These are phyloP conservation scores for Pseudogymnoascus sp. DNA, from an alignment of 2,329 filamentous ascomycete genomes.

Conservation along the genomic window DNA sequence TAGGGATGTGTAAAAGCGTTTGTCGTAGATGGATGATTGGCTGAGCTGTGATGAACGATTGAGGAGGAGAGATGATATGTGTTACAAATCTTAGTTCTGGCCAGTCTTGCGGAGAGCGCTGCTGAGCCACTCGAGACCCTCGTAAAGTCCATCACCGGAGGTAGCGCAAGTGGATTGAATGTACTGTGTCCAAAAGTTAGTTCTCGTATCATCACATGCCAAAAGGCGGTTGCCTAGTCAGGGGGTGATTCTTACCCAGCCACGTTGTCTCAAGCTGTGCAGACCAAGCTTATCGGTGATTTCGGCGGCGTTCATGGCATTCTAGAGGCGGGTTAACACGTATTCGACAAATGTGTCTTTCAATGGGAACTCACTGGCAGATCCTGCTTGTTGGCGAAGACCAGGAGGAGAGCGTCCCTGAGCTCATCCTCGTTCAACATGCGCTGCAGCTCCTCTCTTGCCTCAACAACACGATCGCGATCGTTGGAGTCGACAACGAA, in stretches of 20 bases:
- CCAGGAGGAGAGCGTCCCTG: slow-evolving; percentile 89
- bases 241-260: slow-evolving; percentile 65
- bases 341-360: neutral
- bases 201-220: slow-evolving; percentile 10
- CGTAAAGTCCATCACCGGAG: slow-evolving; percentile 97
- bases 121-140: slow-evolving; percentile 92
- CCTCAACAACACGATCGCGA: slow-evolving; percentile 95
- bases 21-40: slow-evolving; percentile 2
- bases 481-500: slow-evolving; percentile 99
- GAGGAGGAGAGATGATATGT: slow-evolving; percentile 9
- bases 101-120: slow-evolving; percentile 72
- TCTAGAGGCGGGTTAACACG: slow-evolving; percentile 47
- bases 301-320: slow-evolving; percentile 99
- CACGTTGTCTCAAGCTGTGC: slow-evolving; percentile 95
- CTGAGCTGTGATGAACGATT: slow-evolving; percentile 8
- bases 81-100: slow-evolving; percentile 44
- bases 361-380: slow-evolving; percentile 65
- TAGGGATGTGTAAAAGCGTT: neutral
- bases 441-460: slow-evolving; percentile 89
- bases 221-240: slow-evolving; percentile 31
- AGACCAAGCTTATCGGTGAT: slow-evolving; percentile 99
- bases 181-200: slow-evolving; percentile 51
- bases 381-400: slow-evolving; percentile 99
- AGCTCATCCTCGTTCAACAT: slow-evolving; percentile 99
- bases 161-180: slow-evolving; percentile 99